phyloP scores from a whole-genome alignment of 495 filamentous ascomycete genomes.

The Hypomontagnella submonticulosa region DNA sequence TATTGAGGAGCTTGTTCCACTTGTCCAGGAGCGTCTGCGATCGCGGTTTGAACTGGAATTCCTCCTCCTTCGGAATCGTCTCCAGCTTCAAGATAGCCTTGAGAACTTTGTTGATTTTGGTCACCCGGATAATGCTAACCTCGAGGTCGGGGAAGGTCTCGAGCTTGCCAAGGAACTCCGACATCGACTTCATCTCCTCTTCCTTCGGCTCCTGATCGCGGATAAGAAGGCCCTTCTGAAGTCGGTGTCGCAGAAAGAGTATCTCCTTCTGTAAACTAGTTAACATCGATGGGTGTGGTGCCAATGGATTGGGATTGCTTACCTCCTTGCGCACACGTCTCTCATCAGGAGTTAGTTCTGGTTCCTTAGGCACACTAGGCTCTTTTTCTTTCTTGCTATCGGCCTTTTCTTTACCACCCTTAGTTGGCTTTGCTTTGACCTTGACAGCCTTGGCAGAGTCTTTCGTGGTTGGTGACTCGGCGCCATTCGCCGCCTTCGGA shows the following conservation, averaged over 20 bases:
- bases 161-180: slow-evolving; percentile 79
- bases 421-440: slow-evolving; percentile 69
- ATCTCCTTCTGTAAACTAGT: slow-evolving; percentile 67
- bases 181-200: slow-evolving; percentile 89
- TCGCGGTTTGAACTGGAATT: slow-evolving; percentile 84
- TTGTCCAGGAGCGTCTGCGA: slow-evolving; percentile 76
- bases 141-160: slow-evolving; percentile 84
- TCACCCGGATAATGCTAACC: slow-evolving; percentile 81
- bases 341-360: slow-evolving; percentile 62
- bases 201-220: slow-evolving; percentile 82
- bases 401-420: slow-evolving; percentile 70
- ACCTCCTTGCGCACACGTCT: slow-evolving; percentile 67
- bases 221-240: slow-evolving; percentile 90
- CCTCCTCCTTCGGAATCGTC: slow-evolving; percentile 83
- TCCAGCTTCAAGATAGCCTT: slow-evolving; percentile 87
- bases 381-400: slow-evolving; percentile 74
- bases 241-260: slow-evolving; percentile 85
- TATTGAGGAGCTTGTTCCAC: slow-evolving; percentile 84
- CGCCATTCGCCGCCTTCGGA: slow-evolving; percentile 64
- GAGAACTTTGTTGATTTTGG: slow-evolving; percentile 95
- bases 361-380: slow-evolving; percentile 56
- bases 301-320: slow-evolving; percentile 40
- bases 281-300: slow-evolving; percentile 15
- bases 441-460: slow-evolving; percentile 59
- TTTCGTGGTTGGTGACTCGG: slow-evolving; percentile 52